Evolutionary conservation across 1,139 yeast genomes (phyloP).

Genomic region (Candida glucosophila): DNA sequence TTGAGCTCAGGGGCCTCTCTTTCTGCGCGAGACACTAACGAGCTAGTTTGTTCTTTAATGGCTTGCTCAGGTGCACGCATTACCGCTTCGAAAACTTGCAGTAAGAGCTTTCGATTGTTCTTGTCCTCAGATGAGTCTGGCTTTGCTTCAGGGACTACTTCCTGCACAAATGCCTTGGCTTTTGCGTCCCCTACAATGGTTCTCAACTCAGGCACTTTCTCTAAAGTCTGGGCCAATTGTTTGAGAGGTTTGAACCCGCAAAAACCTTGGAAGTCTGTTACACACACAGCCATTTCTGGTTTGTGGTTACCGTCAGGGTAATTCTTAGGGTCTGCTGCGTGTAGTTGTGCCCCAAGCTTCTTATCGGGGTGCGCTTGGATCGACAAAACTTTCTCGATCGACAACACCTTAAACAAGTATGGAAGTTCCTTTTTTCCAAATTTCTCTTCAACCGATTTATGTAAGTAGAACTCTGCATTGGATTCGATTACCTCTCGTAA

Average conservation of each 20-base stretch:
- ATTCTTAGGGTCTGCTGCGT: constrained; percentile 76
- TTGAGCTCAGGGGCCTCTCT: constrained; percentile 41
- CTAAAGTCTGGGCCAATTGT: constrained; percentile 60
- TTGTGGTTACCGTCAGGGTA: constrained; percentile 98
- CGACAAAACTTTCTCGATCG: constrained; percentile 84
- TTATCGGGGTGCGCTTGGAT: constrained; percentile 99
- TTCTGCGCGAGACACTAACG: constrained; percentile 58
- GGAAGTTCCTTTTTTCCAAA: constrained; percentile 77
- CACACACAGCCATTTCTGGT: constrained; percentile 98
- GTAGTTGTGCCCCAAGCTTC: constrained; percentile 66
- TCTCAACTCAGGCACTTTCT: constrained; percentile 66
- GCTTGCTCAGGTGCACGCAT: constrained; percentile 64
- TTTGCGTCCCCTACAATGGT: constrained; percentile 59
- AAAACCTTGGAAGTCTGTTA: constrained; percentile 92
- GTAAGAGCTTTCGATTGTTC: constrained; percentile 56
- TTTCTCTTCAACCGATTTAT: constrained; percentile 47
- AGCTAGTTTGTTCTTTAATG: constrained; percentile 46
- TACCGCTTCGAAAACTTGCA: constrained; percentile 65
- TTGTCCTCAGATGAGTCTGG: constrained; percentile 39
- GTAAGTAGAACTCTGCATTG: constrained; percentile 54
- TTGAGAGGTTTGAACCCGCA: constrained; percentile 94
- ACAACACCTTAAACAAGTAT: constrained; percentile 84
- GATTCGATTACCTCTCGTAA: constrained; percentile 58
- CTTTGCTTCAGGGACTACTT: constrained; percentile 38
- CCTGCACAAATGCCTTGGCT: constrained; percentile 42